These are phyloP conservation scores for Trypethelium eluteriae DNA, from an alignment of 495 filamentous ascomycete species.

Conservation along the genomic window DNA sequence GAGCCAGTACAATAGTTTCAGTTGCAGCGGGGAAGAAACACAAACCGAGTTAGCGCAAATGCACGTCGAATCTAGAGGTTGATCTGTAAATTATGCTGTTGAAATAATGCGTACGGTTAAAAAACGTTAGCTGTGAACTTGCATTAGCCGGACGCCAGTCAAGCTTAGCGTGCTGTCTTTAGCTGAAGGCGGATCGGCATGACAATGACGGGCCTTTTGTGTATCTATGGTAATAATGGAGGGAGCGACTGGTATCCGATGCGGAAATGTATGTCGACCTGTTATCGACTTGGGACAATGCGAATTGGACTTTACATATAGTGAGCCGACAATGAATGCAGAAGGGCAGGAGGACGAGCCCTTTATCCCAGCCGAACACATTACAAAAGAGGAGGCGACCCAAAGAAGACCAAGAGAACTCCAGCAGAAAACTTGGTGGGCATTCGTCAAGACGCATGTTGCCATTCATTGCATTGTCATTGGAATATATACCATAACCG, in stretches of 20 bases:
- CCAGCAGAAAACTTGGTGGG: neutral
- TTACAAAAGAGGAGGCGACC: neutral
- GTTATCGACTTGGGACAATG: neutral
- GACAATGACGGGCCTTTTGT: neutral
- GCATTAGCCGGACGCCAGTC: neutral
- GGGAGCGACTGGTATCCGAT: neutral
- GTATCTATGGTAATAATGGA: neutral
- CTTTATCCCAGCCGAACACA: neutral
- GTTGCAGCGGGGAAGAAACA: neutral
- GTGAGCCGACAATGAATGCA: neutral
- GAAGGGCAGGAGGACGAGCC: neutral
- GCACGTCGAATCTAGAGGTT: neutral
- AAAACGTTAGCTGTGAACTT: neutral
- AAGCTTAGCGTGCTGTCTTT: neutral
- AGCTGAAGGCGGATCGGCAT: neutral
- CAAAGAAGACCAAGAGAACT: neutral
- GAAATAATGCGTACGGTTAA: neutral
- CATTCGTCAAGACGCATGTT: neutral
- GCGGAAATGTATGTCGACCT: neutral
- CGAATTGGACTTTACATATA: neutral
- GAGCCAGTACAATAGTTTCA: neutral
- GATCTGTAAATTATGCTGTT: neutral
- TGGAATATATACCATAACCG: neutral
- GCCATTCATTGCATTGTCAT: neutral
- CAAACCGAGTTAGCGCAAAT: neutral